Percentiles rank a stretch among this genome's conserved stretches.
Evolutionary conservation across 2,329 filamentous ascomycete genomes (phyloP).

Genomic region (Beauveria pseudobassiana): DNA sequence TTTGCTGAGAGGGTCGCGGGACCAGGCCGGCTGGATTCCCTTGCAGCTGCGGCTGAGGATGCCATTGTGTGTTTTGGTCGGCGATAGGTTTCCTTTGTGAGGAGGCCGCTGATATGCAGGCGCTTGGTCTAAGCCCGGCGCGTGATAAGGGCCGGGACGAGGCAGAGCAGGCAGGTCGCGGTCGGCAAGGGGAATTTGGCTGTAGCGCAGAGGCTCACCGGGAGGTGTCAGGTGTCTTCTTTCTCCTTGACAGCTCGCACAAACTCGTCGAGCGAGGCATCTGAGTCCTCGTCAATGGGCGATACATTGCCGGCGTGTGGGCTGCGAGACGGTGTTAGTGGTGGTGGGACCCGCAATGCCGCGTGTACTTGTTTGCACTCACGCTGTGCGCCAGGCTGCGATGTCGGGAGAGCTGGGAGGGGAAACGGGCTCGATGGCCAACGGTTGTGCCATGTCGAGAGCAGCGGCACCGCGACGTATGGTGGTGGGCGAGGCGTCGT

Average conservation of each 20-base stretch:
- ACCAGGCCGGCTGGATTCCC: not conserved
- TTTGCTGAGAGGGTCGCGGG: conserved; percentile 7
- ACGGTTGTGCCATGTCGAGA: conserved; percentile 17
- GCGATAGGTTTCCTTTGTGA: not conserved
- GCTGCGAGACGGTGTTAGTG: conserved; percentile 17
- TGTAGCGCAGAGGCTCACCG: not conserved
- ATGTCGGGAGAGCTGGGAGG: conserved; percentile 51
- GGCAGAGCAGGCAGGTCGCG: not conserved
- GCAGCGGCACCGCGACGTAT: conserved; percentile 27
- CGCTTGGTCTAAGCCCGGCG: not conserved
- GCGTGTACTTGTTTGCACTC: conserved; percentile 23
- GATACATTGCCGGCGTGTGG: conserved; percentile 36
- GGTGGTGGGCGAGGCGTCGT: conserved; percentile 15
- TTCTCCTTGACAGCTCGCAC: not conserved
- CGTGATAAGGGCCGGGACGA: not conserved
- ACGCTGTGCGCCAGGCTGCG: conserved; percentile 30
- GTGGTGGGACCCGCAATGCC: conserved; percentile 9
- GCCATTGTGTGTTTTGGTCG: not conserved
- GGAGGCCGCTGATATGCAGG: not conserved
- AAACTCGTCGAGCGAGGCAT: conserved; percentile 1
- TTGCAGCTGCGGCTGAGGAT: not conserved
- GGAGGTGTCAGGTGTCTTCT: not conserved
- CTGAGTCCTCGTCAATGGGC: conserved; percentile 42
- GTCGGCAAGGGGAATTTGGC: not conserved
- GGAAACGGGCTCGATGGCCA: conserved; percentile 40